These are phyloP conservation scores for Pythium aristosporum DNA, from an alignment of 352 stramenopile species.

Conservation along the genomic window DNA sequence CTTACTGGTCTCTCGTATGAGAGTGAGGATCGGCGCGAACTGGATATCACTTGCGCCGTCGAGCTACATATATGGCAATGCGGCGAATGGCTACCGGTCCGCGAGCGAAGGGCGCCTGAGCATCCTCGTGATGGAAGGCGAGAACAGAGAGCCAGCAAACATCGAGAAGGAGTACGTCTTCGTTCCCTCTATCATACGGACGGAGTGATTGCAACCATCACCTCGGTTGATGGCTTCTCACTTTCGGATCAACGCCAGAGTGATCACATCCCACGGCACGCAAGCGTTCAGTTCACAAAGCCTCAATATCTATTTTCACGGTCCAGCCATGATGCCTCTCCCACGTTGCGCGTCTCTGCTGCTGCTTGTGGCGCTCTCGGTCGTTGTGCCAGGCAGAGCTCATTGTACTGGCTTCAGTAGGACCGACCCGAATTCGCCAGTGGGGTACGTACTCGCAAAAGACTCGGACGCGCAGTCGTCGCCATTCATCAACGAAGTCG, in stretches of 20 bases:
- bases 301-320: background rate
- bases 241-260: slow-evolving; percentile 8
- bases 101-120: too few relatives aligned
- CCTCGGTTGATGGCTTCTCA: background rate
- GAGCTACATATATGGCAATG: too few relatives aligned
- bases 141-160: background rate
- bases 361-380: background rate
- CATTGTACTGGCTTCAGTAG: slow-evolving; percentile 10
- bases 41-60: too few relatives aligned
- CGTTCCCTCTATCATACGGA: background rate
- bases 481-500: slow-evolving; percentile 25
- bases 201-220: background rate
- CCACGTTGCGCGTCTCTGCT: slow-evolving; percentile 15
- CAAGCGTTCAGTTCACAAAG: background rate
- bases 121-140: background rate
- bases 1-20: too few relatives aligned
- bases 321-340: slow-evolving; percentile 19
- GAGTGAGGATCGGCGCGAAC: too few relatives aligned
- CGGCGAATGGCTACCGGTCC: too few relatives aligned
- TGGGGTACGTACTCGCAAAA: slow-evolving; percentile 9
- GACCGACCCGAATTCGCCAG: slow-evolving; percentile 5
- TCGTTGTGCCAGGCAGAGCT: background rate
- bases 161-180: background rate
- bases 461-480: slow-evolving; percentile 4
- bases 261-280: background rate